Conservation (phyloP, 176 grass and related monocot species). For the Triticum turgidum region DNA sequence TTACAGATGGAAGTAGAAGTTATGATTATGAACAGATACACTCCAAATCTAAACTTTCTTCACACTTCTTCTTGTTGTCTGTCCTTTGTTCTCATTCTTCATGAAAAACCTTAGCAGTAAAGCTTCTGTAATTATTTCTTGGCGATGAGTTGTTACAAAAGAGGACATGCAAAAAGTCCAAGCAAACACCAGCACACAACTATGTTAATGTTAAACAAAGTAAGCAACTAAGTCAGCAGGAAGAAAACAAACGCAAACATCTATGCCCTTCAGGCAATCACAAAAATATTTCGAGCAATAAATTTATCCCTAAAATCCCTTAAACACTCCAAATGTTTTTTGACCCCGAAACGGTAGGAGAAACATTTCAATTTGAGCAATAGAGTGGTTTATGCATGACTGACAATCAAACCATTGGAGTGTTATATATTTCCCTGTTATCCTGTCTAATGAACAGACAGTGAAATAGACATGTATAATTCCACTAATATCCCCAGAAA, state of each 20-base stretch:
- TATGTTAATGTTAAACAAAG: background rate
- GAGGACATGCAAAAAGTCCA: background rate
- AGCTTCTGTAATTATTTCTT: background rate
- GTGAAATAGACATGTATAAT: background rate
- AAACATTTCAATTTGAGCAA: background rate
- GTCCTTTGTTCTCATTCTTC: background rate
- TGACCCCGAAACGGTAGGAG: no score
- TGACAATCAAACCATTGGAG: background rate
- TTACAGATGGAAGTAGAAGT: background rate
- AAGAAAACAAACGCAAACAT: no score
- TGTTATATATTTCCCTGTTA: background rate
- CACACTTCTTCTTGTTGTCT: background rate
- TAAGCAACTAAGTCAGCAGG: background rate
- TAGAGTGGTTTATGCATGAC: background rate
- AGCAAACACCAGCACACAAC: background rate
- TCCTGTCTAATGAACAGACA: no score
- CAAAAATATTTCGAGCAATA: background rate
- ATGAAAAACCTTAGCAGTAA: background rate
- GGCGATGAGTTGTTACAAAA: accelerated
- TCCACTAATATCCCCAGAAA: background rate
- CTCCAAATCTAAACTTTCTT: background rate
- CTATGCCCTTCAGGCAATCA: background rate
- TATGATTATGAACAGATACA: background rate
- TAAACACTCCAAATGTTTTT: background rate
- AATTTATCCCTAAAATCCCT: background rate